These are phyloP conservation scores for Backusella liffmaniae DNA, from an alignment of 192 early-diverging fungal genomes.

Conservation along the genomic window DNA sequence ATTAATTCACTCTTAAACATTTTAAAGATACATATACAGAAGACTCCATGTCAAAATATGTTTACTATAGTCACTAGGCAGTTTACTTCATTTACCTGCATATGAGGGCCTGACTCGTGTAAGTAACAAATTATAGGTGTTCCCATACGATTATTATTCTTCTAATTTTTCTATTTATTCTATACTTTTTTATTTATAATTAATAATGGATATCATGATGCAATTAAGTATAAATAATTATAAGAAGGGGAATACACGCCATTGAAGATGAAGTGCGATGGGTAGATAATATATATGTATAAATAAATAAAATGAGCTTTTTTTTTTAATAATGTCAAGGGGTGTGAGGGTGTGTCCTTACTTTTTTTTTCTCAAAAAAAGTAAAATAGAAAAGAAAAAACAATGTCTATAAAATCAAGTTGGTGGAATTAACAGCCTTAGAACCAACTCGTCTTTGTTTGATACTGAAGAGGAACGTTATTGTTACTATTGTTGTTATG, in stretches of 20 bases:
- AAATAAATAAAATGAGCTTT: not conserved
- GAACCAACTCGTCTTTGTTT: slow-evolving; percentile 41
- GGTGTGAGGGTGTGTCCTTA: too few relatives aligned
- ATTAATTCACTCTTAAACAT: not conserved
- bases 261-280: not conserved
- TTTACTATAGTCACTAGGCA: not conserved
- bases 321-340: not conserved
- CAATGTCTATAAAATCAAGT: not conserved
- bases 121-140: not conserved
- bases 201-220: not conserved
- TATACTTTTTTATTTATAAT: not conserved
- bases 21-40: not conserved
- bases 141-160: not conserved
- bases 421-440: not conserved
- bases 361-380: too few relatives aligned
- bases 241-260: not conserved
- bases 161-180: slow-evolving; percentile 2
- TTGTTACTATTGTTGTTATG: slow-evolving; percentile 8
- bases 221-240: not conserved
- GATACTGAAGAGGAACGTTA: slow-evolving; percentile 28
- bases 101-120: not conserved
- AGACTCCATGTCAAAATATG: not conserved
- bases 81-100: slow-evolving; percentile 3
- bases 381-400: not conserved
- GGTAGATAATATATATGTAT: not conserved